Conservation (phyloP, 345 rosid species). For the Pugionium cornutum region DNA sequence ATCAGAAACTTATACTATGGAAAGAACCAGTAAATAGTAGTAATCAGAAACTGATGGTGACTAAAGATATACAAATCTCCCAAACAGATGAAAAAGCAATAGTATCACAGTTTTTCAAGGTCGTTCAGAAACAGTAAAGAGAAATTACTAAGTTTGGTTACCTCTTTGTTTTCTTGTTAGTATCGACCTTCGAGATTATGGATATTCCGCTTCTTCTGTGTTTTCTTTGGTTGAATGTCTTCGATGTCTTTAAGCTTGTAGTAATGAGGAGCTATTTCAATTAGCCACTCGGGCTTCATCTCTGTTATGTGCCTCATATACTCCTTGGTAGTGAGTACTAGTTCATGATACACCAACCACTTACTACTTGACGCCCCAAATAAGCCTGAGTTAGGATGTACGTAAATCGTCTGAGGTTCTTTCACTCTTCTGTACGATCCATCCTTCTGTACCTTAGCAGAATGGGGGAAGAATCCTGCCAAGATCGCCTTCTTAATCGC, state of each 20-base stretch:
- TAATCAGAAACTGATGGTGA: slow-evolving; percentile 2
- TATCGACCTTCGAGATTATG: neutral
- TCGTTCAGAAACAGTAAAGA: slow-evolving; percentile 13
- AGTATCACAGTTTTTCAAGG: slow-evolving; percentile 15
- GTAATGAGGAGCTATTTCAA: slow-evolving; percentile 91
- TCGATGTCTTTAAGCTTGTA: slow-evolving; percentile 92
- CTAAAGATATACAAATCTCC: slow-evolving; percentile 10
- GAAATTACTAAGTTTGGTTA: slow-evolving; percentile 27
- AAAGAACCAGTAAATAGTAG: slow-evolving; percentile 33
- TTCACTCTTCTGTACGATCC: slow-evolving; percentile 85
- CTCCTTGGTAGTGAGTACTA: slow-evolving; percentile 88
- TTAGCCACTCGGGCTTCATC: slow-evolving; percentile 91
- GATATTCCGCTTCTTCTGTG: slow-evolving; percentile 6
- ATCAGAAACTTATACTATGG: slow-evolving; percentile 18
- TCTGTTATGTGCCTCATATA: slow-evolving; percentile 93
- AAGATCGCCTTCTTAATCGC: slow-evolving; percentile 79
- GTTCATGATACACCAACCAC: slow-evolving; percentile 83
- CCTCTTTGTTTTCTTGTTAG: slow-evolving; percentile 38
- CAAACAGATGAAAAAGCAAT: slow-evolving; percentile 7
- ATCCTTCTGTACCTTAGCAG: slow-evolving; percentile 78
- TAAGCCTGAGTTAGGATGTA: slow-evolving; percentile 90
- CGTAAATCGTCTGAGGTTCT: slow-evolving; percentile 80
- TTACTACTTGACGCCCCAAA: slow-evolving; percentile 56
- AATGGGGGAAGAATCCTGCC: slow-evolving; percentile 87
- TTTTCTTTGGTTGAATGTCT: slow-evolving; percentile 43